Evolutionary conservation across 768 basidiomycete genomes (phyloP).

Genomic region (Udeniomyces megalosporus): DNA sequence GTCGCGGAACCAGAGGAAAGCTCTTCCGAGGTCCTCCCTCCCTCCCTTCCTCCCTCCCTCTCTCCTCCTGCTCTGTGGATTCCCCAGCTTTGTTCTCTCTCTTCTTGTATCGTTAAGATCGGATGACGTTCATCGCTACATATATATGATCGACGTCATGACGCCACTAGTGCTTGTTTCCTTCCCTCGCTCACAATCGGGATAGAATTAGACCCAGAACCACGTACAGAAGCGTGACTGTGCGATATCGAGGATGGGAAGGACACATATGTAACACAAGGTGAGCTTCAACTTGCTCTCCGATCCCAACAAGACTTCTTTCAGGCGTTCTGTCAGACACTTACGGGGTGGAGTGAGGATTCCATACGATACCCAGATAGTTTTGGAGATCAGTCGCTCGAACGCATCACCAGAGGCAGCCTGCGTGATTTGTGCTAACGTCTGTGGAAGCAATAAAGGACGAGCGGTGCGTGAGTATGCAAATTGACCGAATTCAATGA

Average conservation of each 20-base stretch:
- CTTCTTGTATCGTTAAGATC: no score
- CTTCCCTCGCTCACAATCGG: conserved; percentile 19
- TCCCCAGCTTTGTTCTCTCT: no score
- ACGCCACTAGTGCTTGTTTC: no score
- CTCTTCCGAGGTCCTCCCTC: no score
- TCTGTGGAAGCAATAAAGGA: conserved; percentile 20
- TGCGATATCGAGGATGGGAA: not conserved
- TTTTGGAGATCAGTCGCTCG: conserved; percentile 74
- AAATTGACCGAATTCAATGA: not conserved
- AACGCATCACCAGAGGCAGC: conserved; percentile 74
- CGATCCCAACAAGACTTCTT: no score
- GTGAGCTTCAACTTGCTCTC: not conserved
- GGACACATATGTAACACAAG: not conserved
- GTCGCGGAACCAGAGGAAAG: no score
- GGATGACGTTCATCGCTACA: no score
- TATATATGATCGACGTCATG: no score
- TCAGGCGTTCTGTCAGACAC: not conserved
- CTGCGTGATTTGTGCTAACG: conserved; percentile 66
- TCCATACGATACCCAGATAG: conserved; percentile 87
- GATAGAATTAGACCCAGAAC: conserved; percentile 46
- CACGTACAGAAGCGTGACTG: conserved; percentile 33
- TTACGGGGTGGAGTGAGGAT: conserved; percentile 57
- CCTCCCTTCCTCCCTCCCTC: no score
- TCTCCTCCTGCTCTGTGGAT: no score
- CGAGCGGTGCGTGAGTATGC: not conserved